Conservation (phyloP, 2,329 filamentous ascomycete species). For the Neocucurbitaria cava region DNA sequence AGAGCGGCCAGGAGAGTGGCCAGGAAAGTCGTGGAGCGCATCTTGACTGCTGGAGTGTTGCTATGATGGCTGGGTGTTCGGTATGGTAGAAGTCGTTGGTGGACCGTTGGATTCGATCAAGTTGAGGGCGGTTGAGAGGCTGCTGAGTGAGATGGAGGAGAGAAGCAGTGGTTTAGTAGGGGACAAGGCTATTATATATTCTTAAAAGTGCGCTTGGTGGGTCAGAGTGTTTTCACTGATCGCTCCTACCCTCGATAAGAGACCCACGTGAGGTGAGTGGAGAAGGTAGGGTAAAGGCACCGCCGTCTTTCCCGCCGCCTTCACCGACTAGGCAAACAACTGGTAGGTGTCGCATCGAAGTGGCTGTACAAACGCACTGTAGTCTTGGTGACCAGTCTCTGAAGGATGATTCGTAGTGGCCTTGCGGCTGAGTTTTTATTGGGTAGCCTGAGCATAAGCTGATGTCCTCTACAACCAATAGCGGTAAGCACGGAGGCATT, state of each 20-base stretch:
- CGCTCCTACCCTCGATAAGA: not conserved
- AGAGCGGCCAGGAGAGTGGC: slow-evolving; percentile 25
- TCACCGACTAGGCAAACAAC: slow-evolving; percentile 1
- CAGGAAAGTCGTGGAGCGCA: slow-evolving; percentile 18
- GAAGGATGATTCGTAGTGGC: not conserved
- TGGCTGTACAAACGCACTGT: slow-evolving; percentile 4
- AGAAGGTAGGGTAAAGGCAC: not conserved
- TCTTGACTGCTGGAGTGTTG: slow-evolving; percentile 3
- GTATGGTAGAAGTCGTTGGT: not conserved
- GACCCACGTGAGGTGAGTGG: not conserved
- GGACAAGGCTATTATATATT: too few species aligned
- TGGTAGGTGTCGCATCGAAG: too few species aligned
- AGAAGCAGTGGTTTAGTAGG: too few species aligned
- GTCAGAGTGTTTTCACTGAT: too few species aligned
- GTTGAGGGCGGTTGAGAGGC: not conserved
- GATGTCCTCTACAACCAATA: slow-evolving; percentile 9
- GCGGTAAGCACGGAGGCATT: not conserved
- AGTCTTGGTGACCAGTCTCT: slow-evolving; percentile 1
- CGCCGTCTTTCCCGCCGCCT: not conserved
- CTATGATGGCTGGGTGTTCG: not conserved
- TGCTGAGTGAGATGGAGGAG: not conserved
- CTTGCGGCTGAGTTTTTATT: slow-evolving; percentile 14
- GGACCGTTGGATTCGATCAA: not conserved
- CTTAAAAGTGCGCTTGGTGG: too few species aligned
- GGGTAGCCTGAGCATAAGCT: slow-evolving; percentile 19